Base-by-base conservation (phyloP, 2,329 filamentous ascomycete species). In the Aspergillus eucalypticola region DNA sequence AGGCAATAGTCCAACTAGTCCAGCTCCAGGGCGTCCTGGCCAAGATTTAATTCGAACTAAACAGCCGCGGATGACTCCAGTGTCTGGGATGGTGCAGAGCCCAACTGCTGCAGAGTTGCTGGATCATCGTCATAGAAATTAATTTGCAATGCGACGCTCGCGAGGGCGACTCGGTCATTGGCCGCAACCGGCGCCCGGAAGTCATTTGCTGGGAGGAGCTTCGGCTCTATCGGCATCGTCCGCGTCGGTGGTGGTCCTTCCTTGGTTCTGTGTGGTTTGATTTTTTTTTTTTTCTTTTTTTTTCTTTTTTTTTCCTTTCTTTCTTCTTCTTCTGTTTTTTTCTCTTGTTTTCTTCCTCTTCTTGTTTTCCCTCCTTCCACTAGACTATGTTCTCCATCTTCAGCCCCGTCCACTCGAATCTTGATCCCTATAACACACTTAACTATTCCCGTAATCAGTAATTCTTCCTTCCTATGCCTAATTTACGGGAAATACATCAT, bases 161-260 rank as follows among this genome's bases (percentile, higher is more conserved):
- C 25, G 35, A 27, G 29, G 38, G 27, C 23, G 41, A n/a, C 32
- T 54, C 56, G 59, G 55, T 61, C 60, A 64, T 44, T 51, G 54
- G 54, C 55, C 35, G 54, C 54, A 48, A 54, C 39, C 60, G 42
- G 57, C 54, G 11, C 38, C 32, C 54, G 17, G 38, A 44, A 32
- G 29, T 55, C 57, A 59, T 56, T 44, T 42, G 29, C 25, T 42
- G 27, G 32, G 32, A 35, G 32, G 29, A 42, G 39, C 49, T 35
- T 59, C 62, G 60, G 62, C 17, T 62, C 55, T 21, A 59, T 59
- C 56, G 61, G 56, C 59, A 63, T 52, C 61, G 55, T 55, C 58
- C 58, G 58, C n/a, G 32, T 35, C 32, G 32, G 11, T 35, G 32
- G 32, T 35, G 32, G 32, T 35, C 10, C 32, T 35, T 35, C 32